Evolutionary conservation across 345 rosid genomes (phyloP).

Genomic region (Noccaea caerulescens): DNA sequence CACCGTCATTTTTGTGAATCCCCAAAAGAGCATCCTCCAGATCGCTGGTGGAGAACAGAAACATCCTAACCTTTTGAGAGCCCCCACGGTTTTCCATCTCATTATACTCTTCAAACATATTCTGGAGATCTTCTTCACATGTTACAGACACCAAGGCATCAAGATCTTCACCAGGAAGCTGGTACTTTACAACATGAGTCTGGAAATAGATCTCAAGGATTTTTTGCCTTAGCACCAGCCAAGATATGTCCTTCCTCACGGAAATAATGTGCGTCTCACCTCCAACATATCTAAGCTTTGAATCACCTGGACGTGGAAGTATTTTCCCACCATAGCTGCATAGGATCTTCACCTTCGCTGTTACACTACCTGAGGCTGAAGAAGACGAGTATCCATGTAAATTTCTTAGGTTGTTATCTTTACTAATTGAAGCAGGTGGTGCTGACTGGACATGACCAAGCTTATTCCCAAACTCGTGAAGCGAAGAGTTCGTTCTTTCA

Average conservation of each 20-base stretch:
- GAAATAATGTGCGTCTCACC: conserved; percentile 78
- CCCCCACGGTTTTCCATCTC: conserved; percentile 64
- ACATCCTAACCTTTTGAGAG: conserved; percentile 70
- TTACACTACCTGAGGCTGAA: conserved; percentile 52
- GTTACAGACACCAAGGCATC: conserved; percentile 94
- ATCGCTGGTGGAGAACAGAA: conserved; percentile 68
- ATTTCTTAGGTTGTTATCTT: conserved; percentile 47
- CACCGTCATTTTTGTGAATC: conserved; percentile 51
- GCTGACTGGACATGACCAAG: conserved; percentile 56
- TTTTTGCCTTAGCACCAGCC: conserved; percentile 67
- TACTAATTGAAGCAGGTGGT: conserved; percentile 49
- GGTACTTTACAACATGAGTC: conserved; percentile 74
- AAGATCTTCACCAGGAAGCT: conserved; percentile 96
- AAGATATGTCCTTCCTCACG: conserved; percentile 65
- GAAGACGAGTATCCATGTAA: conserved; percentile 47
- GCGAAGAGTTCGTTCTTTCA: conserved; percentile 53
- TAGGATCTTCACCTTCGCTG: conserved; percentile 66
- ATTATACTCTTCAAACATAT: conserved; percentile 85
- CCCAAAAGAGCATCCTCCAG: conserved; percentile 71
- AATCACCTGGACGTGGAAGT: conserved; percentile 88
- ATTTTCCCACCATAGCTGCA: conserved; percentile 93
- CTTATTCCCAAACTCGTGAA: conserved; percentile 52
- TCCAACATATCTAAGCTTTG: conserved; percentile 90
- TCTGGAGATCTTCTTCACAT: conserved; percentile 82
- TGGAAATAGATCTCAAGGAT: conserved; percentile 63